phyloP scores from a whole-genome alignment of 257 asterid species.

The Solanum pinnatisectum region DNA sequence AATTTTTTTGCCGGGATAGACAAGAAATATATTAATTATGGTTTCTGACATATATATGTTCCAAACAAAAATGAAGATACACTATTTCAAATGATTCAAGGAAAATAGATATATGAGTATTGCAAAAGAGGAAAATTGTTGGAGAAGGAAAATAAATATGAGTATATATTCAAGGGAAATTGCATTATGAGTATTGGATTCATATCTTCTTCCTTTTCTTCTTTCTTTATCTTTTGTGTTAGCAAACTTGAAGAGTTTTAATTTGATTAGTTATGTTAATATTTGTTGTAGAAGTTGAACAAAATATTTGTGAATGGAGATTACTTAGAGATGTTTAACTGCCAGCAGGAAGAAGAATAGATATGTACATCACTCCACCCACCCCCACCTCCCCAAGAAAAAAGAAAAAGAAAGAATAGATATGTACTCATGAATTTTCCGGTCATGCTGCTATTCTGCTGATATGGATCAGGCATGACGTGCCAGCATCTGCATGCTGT shows the following conservation, averaged over 20 bases:
- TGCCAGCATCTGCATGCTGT: not conserved
- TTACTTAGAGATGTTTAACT: not conserved
- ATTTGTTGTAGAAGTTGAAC: not conserved
- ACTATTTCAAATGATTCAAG: not conserved
- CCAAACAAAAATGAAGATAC: not conserved
- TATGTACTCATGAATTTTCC: not conserved
- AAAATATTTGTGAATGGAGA: not conserved
- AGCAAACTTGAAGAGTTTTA: not conserved
- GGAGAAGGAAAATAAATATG: not conserved
- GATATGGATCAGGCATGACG: not conserved
- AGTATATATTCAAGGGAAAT: not conserved
- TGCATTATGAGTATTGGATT: not conserved
- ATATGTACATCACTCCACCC: not conserved
- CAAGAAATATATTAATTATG: not conserved
- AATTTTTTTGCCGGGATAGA: not conserved
- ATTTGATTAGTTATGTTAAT: not conserved
- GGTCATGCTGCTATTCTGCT: not conserved
- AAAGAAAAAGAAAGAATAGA: not conserved
- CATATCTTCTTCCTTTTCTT: not conserved
- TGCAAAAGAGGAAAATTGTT: not conserved
- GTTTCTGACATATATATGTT: not conserved
- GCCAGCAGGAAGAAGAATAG: not conserved
- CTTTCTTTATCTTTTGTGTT: not conserved
- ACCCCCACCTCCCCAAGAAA: not conserved
- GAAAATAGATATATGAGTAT: not conserved